Percentiles rank a stretch among this genome's conserved stretches.
Conservation (phyloP, 2,329 filamentous ascomycete genomes). For the Penicillium griseofulvum region DNA sequence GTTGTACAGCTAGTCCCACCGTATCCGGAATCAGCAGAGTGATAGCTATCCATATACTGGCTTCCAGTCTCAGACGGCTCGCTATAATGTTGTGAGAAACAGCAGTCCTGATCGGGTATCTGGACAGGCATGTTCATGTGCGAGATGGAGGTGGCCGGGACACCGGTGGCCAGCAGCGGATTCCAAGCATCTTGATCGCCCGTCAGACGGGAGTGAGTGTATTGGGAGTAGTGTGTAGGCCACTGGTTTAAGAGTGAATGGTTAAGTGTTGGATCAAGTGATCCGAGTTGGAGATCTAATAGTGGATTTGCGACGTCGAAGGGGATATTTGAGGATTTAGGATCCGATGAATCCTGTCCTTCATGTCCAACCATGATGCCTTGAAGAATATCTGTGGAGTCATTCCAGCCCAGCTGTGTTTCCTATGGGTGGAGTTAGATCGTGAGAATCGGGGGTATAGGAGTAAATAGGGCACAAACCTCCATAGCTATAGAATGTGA, state of each 20-base stretch:
- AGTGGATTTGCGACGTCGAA: conserved; percentile 23
- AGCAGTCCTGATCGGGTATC: conserved; percentile 21
- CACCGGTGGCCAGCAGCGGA: conserved; percentile 31
- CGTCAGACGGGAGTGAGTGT: conserved; percentile 18
- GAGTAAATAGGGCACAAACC: conserved; percentile 8
- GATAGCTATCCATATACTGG: conserved; percentile 29
- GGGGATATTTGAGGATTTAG: conserved; percentile 3
- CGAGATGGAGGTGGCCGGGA: conserved; percentile 18
- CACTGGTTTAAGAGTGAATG: conserved; percentile 24
- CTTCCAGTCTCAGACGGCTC: conserved; percentile 34
- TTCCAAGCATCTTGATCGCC: conserved; percentile 34
- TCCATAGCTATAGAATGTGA: conserved; percentile 5
- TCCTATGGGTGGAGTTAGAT: conserved; percentile 1
- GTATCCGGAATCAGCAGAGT: conserved; percentile 39
- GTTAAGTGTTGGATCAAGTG: conserved; percentile 9
- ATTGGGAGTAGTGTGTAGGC: conserved; percentile 21
- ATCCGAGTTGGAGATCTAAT: conserved; percentile 25
- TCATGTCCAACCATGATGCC: conserved; percentile 28
- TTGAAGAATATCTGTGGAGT: conserved; percentile 32
- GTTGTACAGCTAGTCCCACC: conserved; percentile 31
- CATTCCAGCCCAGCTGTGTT: conserved; percentile 20
- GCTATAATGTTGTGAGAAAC: conserved; percentile 26
- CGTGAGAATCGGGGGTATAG: neutral
- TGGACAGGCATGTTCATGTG: conserved; percentile 19
- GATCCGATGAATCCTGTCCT: conserved; percentile 3